phyloP scores from a whole-genome alignment of 495 filamentous ascomycete genomes.

The Hypomontagnella monticulosa region DNA sequence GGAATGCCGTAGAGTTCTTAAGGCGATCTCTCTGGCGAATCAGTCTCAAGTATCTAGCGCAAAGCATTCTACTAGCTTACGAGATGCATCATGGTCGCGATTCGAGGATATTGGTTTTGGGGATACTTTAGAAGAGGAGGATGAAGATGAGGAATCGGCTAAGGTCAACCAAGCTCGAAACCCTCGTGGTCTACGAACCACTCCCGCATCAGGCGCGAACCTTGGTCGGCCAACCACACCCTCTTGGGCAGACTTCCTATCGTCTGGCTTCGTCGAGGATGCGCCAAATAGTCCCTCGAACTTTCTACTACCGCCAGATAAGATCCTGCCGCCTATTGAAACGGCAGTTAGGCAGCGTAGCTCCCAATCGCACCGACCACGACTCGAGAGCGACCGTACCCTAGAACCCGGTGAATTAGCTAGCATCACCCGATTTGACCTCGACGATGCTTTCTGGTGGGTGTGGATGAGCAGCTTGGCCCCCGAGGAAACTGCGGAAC shows the following conservation, averaged over 20 bases:
- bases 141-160: constrained; percentile 67
- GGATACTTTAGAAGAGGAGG: constrained; percentile 75
- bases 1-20: constrained; percentile 90
- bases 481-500: constrained; percentile 80
- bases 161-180: constrained; percentile 45
- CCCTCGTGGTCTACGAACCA: constrained; percentile 61
- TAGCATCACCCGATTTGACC: constrained; percentile 83
- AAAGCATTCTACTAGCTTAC: constrained; percentile 73
- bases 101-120: constrained; percentile 97
- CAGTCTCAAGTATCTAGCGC: constrained; percentile 76
- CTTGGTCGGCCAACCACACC: constrained; percentile 90
- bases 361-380: constrained; percentile 85
- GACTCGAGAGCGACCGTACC: constrained; percentile 67
- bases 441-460: constrained; percentile 99
- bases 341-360: constrained; percentile 75
- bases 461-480: constrained; percentile 98
- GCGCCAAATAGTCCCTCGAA: constrained; percentile 61
- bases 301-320: constrained; percentile 86
- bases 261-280: constrained; percentile 88
- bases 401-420: constrained; percentile 94
- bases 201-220: constrained; percentile 68
- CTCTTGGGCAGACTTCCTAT: constrained; percentile 97
- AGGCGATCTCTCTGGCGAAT: constrained; percentile 86
- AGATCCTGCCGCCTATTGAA: constrained; percentile 87
- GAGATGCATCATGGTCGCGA: constrained; percentile 92